Evolutionary conservation across 306 rosid species (phyloP).

Genomic region (Cucurbita pepo): DNA sequence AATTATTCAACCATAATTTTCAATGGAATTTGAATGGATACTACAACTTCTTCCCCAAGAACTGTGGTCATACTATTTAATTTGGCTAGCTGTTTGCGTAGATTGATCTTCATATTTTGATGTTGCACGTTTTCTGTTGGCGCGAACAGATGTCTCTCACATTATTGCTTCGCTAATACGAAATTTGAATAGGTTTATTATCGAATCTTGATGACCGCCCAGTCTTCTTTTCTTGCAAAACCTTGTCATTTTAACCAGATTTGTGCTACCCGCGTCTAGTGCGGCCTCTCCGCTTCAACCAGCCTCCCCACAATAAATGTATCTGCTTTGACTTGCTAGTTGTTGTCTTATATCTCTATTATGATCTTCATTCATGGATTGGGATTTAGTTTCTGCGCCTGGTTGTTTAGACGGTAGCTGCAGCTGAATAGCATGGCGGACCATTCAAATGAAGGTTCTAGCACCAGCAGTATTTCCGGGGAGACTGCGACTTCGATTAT

Average conservation of each 20-base stretch:
- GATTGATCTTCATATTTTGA: background rate
- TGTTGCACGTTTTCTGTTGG: background rate
- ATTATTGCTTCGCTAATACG: background rate
- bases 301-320: background rate
- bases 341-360: background rate
- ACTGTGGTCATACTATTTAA: background rate
- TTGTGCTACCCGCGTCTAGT: too few species aligned
- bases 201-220: background rate
- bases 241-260: too few species aligned
- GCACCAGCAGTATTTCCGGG: conserved; percentile 26
- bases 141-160: background rate
- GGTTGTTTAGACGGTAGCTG: conserved; percentile 7
- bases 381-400: conserved; percentile 1
- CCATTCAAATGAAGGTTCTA: conserved; percentile 46
- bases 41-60: background rate
- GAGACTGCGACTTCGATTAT: conserved; percentile 50
- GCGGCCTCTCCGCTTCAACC: background rate
- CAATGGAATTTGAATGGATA: background rate
- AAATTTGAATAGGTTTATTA: background rate
- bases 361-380: background rate
- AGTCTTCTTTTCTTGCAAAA: too few species aligned
- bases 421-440: conserved; percentile 47
- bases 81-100: background rate
- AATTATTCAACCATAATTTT: background rate
- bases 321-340: background rate